Percentiles rank a stretch among this genome's conserved stretches.
Conservation (phyloP, 116 monocot species). For the Papilionanthe hybrid region DNA sequence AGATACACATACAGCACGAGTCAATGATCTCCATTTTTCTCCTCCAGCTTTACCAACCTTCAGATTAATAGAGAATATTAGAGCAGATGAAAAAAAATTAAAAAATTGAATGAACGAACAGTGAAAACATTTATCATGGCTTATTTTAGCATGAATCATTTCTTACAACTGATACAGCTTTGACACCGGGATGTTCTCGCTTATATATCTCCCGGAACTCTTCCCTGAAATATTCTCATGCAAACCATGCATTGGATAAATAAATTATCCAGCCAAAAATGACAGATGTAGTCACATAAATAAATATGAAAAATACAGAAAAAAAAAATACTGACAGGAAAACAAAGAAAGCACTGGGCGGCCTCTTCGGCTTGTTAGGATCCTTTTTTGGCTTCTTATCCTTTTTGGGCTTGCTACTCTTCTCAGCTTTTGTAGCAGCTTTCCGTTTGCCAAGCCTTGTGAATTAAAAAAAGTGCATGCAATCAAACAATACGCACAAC, state of each 20-base stretch:
- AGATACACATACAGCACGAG: slow-evolving; percentile 16
- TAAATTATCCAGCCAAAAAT: too few relatives aligned
- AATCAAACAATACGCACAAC: not conserved
- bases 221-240: slow-evolving; percentile 5
- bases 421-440: slow-evolving; percentile 18
- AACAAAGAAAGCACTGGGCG: slow-evolving; percentile 31
- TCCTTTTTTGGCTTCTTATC: slow-evolving; percentile 23
- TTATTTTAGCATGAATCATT: not conserved
- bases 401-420: slow-evolving; percentile 20
- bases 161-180: slow-evolving; percentile 29
- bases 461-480: not conserved
- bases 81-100: not conserved
- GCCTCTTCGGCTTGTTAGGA: slow-evolving; percentile 33
- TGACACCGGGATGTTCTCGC: slow-evolving; percentile 29
- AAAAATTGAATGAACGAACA: not conserved
- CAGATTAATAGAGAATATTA: not conserved
- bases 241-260: not conserved
- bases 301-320: not conserved
- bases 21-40: slow-evolving; percentile 32
- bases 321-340: slow-evolving; percentile 15
- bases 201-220: slow-evolving; percentile 25
- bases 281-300: not conserved
- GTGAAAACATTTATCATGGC: not conserved
- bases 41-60: slow-evolving; percentile 37
- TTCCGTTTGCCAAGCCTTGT: slow-evolving; percentile 34